A percentile compares a stretch with the other conserved stretches of the same genome.
These are phyloP conservation scores for Litsea cubeba DNA, from an alignment of 164 flowering plant genomes.

Conservation along the genomic window DNA sequence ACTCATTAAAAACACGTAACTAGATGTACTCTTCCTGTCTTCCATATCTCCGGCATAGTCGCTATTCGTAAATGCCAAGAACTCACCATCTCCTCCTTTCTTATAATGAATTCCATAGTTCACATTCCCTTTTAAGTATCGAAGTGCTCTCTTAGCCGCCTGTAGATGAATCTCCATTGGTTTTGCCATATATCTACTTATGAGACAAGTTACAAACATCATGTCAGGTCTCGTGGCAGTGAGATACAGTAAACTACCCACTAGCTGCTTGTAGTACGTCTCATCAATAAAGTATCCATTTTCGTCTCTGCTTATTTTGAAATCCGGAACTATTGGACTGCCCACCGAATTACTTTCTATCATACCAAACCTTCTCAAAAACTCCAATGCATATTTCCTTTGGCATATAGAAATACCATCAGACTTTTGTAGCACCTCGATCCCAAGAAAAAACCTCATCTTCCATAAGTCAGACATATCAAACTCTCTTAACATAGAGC, in stretches of 20 bases:
- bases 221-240: slow-evolving; percentile 21
- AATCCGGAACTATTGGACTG: too few relatives aligned
- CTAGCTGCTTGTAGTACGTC: slow-evolving; percentile 19
- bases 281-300: too few relatives aligned
- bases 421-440: too few relatives aligned
- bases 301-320: too few relatives aligned
- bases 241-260: slow-evolving; percentile 29
- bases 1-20: slow-evolving; percentile 29
- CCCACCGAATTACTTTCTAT: too few relatives aligned
- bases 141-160: slow-evolving; percentile 17
- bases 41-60: slow-evolving; percentile 27
- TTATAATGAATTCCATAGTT: slow-evolving; percentile 14
- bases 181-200: slow-evolving; percentile 21
- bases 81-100: slow-evolving; percentile 8
- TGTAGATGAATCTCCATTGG: slow-evolving; percentile 19
- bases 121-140: slow-evolving; percentile 15
- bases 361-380: too few relatives aligned
- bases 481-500: too few relatives aligned
- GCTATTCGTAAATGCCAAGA: slow-evolving; percentile 14
- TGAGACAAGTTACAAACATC: slow-evolving; percentile 14
- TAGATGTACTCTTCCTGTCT: slow-evolving; percentile 22
- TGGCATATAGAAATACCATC: too few relatives aligned
- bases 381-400: too few relatives aligned
- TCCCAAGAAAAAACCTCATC: too few relatives aligned
- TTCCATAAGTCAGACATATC: too few relatives aligned